These are phyloP conservation scores for Chaetomium tenue DNA, from an alignment of 495 filamentous ascomycete species.

Conservation along the genomic window DNA sequence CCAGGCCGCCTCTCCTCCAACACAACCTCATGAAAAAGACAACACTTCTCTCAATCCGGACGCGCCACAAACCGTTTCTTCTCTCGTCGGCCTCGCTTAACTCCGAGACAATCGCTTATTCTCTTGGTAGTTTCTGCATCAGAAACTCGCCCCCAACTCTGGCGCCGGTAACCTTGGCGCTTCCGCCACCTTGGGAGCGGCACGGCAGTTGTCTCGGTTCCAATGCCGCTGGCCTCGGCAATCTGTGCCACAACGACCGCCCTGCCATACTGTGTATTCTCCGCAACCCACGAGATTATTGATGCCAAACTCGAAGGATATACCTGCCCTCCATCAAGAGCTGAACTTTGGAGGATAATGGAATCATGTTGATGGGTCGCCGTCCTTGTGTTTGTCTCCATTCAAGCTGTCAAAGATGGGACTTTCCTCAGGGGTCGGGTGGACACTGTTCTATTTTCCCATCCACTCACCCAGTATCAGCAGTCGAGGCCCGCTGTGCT, in stretches of 20 bases:
- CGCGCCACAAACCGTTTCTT: neutral
- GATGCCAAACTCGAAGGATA: neutral
- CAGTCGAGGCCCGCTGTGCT: too few species aligned
- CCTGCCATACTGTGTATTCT: neutral
- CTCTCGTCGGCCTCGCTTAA: neutral
- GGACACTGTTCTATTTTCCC: neutral
- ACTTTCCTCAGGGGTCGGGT: neutral
- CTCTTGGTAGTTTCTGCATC: too few species aligned
- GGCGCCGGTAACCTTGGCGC: neutral
- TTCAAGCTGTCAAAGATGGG: neutral
- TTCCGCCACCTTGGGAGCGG: neutral
- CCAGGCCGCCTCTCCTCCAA: neutral
- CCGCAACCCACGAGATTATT: neutral
- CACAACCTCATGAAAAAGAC: neutral
- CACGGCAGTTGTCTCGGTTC: constrained; percentile 1
- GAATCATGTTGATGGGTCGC: neutral
- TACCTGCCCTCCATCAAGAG: neutral
- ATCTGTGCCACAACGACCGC: neutral
- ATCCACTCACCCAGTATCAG: too few species aligned
- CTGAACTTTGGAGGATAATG: neutral
- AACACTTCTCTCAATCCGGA: neutral
- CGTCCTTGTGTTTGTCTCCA: neutral
- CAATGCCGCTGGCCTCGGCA: neutral
- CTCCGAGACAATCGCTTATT: neutral
- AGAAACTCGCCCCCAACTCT: neutral